phyloP scores from a whole-genome alignment of 108 stramenopile species.

The Epithemia pelagica region DNA sequence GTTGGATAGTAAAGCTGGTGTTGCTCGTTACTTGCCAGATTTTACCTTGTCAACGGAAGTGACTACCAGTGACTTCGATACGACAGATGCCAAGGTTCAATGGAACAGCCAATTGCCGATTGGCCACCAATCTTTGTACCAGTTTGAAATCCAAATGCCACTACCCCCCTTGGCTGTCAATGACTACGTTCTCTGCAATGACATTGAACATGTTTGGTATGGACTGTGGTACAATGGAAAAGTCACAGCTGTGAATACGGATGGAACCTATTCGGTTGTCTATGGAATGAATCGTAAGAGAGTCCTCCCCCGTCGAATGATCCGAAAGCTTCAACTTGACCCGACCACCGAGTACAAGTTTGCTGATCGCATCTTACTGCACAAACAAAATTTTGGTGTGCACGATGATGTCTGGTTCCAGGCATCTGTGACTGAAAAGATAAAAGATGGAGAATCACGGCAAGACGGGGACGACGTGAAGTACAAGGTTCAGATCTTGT shows the following conservation, averaged over 20 bases:
- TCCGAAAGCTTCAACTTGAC: neutral
- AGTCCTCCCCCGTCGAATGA: neutral
- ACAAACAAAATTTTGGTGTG: neutral
- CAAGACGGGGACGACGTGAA: neutral
- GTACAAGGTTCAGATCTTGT: neutral
- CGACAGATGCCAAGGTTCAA: conserved; percentile 35
- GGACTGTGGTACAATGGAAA: neutral
- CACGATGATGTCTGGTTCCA: neutral
- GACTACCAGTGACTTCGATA: conserved; percentile 29
- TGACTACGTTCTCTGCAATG: neutral
- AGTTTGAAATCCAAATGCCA: conserved; percentile 20
- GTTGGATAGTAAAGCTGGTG: conserved; percentile 17
- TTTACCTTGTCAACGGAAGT: neutral
- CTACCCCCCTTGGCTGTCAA: neutral
- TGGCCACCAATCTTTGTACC: conserved; percentile 52
- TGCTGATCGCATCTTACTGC: neutral
- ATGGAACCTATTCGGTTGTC: neutral
- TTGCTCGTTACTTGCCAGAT: neutral
- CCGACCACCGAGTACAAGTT: neutral
- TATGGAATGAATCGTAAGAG: neutral
- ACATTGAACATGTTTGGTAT: neutral
- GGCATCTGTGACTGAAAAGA: neutral
- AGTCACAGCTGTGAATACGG: neutral
- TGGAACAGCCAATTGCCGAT: conserved; percentile 48
- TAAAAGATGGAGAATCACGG: neutral